Percentiles rank a stretch among this genome's conserved stretches.
These are phyloP conservation scores for Teunomyces funiuensis DNA, from an alignment of 805 yeast species.

Conservation along the genomic window DNA sequence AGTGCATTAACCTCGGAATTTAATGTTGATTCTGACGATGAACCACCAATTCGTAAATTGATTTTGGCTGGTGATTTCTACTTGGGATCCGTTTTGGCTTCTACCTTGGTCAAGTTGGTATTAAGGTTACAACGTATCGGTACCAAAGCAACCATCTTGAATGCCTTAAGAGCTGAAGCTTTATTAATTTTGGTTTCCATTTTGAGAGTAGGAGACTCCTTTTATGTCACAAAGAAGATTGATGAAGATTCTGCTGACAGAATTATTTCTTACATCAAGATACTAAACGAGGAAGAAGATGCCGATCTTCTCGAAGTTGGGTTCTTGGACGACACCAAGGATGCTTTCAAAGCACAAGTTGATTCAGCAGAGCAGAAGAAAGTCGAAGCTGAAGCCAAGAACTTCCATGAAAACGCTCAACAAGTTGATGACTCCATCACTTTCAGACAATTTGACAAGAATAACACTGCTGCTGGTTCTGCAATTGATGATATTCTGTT, in stretches of 20 bases:
- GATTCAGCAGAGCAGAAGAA: slow-evolving; percentile 57
- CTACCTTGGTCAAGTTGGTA: slow-evolving; percentile 85
- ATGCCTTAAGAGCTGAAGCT: slow-evolving; percentile 93
- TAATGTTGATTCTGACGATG: slow-evolving; percentile 22
- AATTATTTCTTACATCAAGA: slow-evolving; percentile 80
- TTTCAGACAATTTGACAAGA: slow-evolving; percentile 73
- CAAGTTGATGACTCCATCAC: slow-evolving; percentile 75
- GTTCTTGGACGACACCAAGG: slow-evolving; percentile 83
- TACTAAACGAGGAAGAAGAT: slow-evolving; percentile 66
- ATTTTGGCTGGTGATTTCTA: slow-evolving; percentile 88
- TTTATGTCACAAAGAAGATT: slow-evolving; percentile 66
- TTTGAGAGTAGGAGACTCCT: slow-evolving; percentile 80
- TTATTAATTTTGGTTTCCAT: slow-evolving; percentile 89
- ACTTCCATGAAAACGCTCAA: slow-evolving; percentile 61
- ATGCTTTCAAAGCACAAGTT: slow-evolving; percentile 76
- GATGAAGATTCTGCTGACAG: slow-evolving; percentile 98
- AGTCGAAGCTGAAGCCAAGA: slow-evolving; percentile 55
- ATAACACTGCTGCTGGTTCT: slow-evolving; percentile 24
- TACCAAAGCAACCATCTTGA: slow-evolving; percentile 55
- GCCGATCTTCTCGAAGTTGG: slow-evolving; percentile 57
- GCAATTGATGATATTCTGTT: slow-evolving; percentile 56
- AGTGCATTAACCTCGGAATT: slow-evolving; percentile 61
- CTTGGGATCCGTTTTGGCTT: slow-evolving; percentile 81
- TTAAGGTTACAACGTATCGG: slow-evolving; percentile 66
- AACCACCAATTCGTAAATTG: slow-evolving; percentile 77